Base-by-base conservation (phyloP, 176 grass and related monocot species). In the Eleusine indica region DNA sequence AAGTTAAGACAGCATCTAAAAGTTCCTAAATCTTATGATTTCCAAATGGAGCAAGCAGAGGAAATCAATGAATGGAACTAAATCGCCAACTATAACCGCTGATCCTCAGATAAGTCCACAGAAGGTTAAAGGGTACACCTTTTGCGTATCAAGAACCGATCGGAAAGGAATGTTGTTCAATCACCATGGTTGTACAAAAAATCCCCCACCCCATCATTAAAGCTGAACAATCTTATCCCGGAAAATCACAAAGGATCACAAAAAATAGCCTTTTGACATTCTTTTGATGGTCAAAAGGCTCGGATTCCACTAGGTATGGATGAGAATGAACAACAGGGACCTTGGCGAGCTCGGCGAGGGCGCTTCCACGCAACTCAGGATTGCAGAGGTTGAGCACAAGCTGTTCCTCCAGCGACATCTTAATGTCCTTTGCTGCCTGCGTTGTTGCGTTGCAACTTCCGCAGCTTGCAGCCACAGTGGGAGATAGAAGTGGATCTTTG, bases 281-380 rank as follows among this genome's bases (percentile, higher is more conserved):
- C 32, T 35, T 35, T 35, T 35, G 32, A 35, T 35, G 32, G 32
- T 35, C 32, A 35, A 35, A 35, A 35, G 32, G 32, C 32, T 35
- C 32, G 32, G 32, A 78, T 7, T 39, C 70, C 11, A 18, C 66
- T 25, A 82, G 48, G 58, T 14, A 83, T 61, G 29, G 46, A 54
- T 13, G 47, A 77, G 25, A 39, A 77, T 38, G 47, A 19, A 10
- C 25, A 73, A 73, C 43, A 61, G 61, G 4, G 16, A 94, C 90
- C 92, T 97, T 86, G 76, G 90, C 88, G 64, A 97, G 90, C 79
- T 88, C 92, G 9, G 80, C 32, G 2, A 94, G 95, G 61, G 95
- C 86, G 67, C 82, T 90, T 78, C 89, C 95, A 47, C 90, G 88
- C 86, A 91, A 87, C 32, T 86, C 80, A 52, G 92, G 53, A 37